Evolutionary conservation across 306 rosid species (phyloP), one percentile per base, ranked within the genome.

Genomic region (Medicago arabica): DNA sequence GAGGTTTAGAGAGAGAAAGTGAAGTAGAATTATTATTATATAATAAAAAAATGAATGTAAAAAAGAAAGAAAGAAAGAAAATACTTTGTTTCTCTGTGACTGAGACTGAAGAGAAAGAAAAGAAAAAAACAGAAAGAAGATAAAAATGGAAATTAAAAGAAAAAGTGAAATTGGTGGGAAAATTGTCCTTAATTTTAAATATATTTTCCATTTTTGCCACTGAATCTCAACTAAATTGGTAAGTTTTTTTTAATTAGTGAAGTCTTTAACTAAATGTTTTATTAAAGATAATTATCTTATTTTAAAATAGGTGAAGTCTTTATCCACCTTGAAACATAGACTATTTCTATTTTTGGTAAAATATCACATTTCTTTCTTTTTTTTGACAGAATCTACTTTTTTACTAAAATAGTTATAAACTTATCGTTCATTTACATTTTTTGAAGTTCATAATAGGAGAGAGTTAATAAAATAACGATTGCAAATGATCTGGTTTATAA

Each of bases 151-250:
- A 51, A 51, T 7, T 8, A 11, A 79, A 74, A 67, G 31, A 8
- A 67, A 81, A 82, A 69, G 77, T 63, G 69, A 74, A 74, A 60
- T 19, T 12, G 18, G 25, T 16, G 5, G 23, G 47, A 12, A 6
- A 13, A 66, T 12, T 47, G 68, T 72, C 87, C 87, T 15, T 18
- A 7, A 9, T 16, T 7, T 64, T 76, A 14, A 3, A 12, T 7
- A 2, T 65, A 80, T 9, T 83, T 72, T 72, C 21, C 90, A 34
- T 23, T n/a, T 46, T 65, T 83, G 89, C 81, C 92, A 84, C 86
- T n/a, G 9, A 50, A 1, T 50, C 19, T 50, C 57, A 50, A 15
- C 9, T 49, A 1, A 46, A 47, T 47, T 47, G 14, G 17, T 49
- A 43, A 43, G 49, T 43, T 43, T 12, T 12, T 46, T 11, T 44